Evolutionary conservation across 805 yeast genomes (phyloP).

Genomic region (Yueomyces sinensis): DNA sequence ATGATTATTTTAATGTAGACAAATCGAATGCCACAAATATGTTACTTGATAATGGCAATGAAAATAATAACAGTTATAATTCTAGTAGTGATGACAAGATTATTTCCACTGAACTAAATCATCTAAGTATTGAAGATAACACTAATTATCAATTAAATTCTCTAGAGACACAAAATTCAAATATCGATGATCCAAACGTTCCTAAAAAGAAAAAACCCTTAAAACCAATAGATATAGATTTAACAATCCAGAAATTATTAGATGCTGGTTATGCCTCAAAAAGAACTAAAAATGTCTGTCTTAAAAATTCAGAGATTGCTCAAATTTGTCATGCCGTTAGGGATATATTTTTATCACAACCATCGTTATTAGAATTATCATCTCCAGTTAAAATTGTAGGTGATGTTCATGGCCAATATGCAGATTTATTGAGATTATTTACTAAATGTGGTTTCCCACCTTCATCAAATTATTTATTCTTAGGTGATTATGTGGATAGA

Average conservation of each 20-base stretch:
- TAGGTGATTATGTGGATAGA: slow-evolving; percentile 96
- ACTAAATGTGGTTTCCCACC: slow-evolving; percentile 98
- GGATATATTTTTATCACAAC: slow-evolving; percentile 82
- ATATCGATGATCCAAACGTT: neutral
- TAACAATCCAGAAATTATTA: slow-evolving; percentile 74
- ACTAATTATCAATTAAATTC: neutral
- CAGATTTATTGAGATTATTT: slow-evolving; percentile 79
- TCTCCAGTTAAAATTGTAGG: slow-evolving; percentile 77
- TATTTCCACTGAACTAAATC: neutral
- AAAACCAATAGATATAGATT: slow-evolving; percentile 54
- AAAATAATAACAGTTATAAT: neutral
- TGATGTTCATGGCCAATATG: slow-evolving; percentile 95
- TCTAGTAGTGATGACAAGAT: neutral
- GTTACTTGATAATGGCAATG: neutral
- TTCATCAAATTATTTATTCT: slow-evolving; percentile 74
- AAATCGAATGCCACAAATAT: neutral
- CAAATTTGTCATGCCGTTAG: slow-evolving; percentile 77
- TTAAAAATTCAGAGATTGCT: slow-evolving; percentile 82
- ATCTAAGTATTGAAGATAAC: neutral
- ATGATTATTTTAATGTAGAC: slow-evolving; percentile 11
- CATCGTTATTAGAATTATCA: slow-evolving; percentile 73
- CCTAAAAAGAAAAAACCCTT: slow-evolving; percentile 12
- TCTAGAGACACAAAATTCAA: neutral
- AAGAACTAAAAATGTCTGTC: slow-evolving; percentile 76
- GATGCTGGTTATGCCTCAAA: slow-evolving; percentile 97